phyloP scores from a whole-genome alignment of 805 yeast genomes.

The Pichia gijzeniarum region DNA sequence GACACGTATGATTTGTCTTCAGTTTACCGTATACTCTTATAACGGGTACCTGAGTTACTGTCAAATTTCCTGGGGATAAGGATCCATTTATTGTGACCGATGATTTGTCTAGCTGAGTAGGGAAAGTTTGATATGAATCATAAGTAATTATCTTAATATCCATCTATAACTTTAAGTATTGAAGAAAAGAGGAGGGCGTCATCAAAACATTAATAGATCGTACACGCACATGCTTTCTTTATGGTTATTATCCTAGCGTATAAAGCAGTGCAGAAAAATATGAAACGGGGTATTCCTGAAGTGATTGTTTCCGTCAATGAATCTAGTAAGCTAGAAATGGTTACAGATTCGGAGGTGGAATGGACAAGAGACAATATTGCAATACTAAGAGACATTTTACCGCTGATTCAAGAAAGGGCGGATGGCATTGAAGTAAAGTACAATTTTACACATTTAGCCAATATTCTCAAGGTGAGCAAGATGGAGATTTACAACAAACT shows the following conservation, averaged over 20 bases:
- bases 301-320: neutral
- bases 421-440: conserved; percentile 16
- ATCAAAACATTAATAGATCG: too few relatives aligned
- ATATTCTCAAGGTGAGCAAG: conserved; percentile 13
- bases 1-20: conserved; percentile 49
- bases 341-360: neutral
- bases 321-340: neutral
- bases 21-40: conserved; percentile 71
- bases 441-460: conserved; percentile 20
- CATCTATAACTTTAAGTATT: neutral
- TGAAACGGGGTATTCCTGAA: too few relatives aligned
- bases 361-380: conserved; percentile 19
- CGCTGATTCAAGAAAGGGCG: conserved; percentile 11
- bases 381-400: conserved; percentile 13
- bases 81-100: conserved; percentile 28
- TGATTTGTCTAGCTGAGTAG: conserved; percentile 47
- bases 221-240: too few relatives aligned
- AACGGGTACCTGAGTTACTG: conserved; percentile 57
- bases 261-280: too few relatives aligned
- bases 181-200: too few relatives aligned
- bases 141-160: conserved; percentile 21
- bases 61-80: conserved; percentile 9
- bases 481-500: conserved; percentile 18
- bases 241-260: too few relatives aligned
- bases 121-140: conserved; percentile 59